Evolutionary conservation across 495 filamentous ascomycete genomes (phyloP), one percentile per base, ranked within the genome.

Genomic region (Neurospora tetraspora): DNA sequence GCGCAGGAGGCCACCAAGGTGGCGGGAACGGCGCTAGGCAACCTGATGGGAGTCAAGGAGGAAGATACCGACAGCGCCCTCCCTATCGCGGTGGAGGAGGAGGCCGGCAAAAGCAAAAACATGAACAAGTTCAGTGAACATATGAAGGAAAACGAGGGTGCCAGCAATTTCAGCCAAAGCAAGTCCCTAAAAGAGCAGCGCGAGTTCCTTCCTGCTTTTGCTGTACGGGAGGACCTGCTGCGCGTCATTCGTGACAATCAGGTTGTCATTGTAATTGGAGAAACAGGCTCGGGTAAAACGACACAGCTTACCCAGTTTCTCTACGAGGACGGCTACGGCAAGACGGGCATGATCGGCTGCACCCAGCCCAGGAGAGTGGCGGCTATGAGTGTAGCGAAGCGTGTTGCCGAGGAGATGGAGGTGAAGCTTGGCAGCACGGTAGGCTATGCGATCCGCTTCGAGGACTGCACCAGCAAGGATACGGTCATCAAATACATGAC

Each of bases 401-500:
- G 96, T 83, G 96, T 99, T 34, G 94, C 93, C 74, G 96, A 99
- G 80, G 96, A 99, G 82, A 99, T 99, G 96, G 94, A 97, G 76
- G 93, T 97, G n/a, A 91, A 91, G 69, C 86, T 99, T 16, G 96
- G 96, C 31, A 90, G 89, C 47, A 83, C 89, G 1, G 96, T 99
- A 39, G 96, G 96, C 68, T 99, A 98, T 83, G 95, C 96, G 3
- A 99, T 99, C 80, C 94, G 96, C 38, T 99, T 99, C 79, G 96
- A 99, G 78, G 96, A 99, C 82, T 98, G 94, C 80, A 99, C 96
- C 4, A 95, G 92, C 81, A 92, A 92, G 74, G 90, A 98, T 71
- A 99, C 96, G 1, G 85, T 90, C 73, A 98, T 99, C 81, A 99
- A 99, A 82, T 99, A 99, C 78, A 98, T 99, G 96, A 99, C 96